A percentile compares a stretch with the other conserved stretches of the same genome.
phyloP scores from a whole-genome alignment of 306 rosid species.

The Cotoneaster glaucophyllus region DNA sequence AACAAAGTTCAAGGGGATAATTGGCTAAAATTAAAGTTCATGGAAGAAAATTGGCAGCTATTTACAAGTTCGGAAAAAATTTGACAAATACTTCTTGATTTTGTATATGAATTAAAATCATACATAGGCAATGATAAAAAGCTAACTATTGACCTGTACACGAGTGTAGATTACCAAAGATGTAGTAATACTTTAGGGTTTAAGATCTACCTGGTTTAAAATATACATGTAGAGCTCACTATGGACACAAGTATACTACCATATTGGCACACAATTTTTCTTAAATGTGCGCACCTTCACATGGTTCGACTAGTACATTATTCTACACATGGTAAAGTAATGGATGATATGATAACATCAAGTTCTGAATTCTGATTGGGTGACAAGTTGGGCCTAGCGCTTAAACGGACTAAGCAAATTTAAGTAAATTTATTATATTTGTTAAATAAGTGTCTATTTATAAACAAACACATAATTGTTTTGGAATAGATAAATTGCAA shows the following conservation, averaged over 20 bases:
- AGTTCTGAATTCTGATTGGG: too few relatives aligned
- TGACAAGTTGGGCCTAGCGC: rapidly evolving
- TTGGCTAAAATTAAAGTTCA: too few relatives aligned
- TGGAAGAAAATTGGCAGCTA: too few relatives aligned
- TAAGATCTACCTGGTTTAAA: not conserved
- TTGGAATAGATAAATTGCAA: too few relatives aligned
- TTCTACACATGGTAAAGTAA: not conserved
- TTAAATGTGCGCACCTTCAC: not conserved
- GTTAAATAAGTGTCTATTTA: too few relatives aligned
- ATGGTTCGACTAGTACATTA: not conserved
- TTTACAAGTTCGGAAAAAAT: too few relatives aligned
- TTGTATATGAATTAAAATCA: not conserved
- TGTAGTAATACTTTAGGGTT: not conserved
- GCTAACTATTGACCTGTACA: not conserved
- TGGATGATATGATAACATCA: too few relatives aligned
- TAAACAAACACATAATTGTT: too few relatives aligned
- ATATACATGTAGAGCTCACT: not conserved
- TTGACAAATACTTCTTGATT: too few relatives aligned
- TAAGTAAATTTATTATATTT: too few relatives aligned
- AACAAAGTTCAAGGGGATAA: too few relatives aligned
- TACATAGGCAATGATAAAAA: not conserved
- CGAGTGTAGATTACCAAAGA: not conserved
- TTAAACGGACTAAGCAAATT: rapidly evolving
- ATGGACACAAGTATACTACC: not conserved
- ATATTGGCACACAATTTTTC: not conserved